These are phyloP conservation scores for Talaromyces islandicus DNA, from an alignment of 2,329 filamentous ascomycete species.

Conservation along the genomic window DNA sequence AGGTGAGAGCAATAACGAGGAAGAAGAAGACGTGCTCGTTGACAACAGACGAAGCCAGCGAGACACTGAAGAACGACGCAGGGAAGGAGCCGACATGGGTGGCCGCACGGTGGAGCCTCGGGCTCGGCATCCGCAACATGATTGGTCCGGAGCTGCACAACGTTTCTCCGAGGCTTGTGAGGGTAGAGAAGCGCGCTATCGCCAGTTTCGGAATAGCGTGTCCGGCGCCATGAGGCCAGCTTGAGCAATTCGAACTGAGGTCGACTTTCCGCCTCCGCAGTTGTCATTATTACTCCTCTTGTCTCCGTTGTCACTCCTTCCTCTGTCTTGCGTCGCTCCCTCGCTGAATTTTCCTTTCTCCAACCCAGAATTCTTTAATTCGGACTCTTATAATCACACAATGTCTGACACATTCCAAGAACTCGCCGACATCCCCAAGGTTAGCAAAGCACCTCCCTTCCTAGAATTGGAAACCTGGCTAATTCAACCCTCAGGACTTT, in stretches of 20 bases:
- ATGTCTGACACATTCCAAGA: conserved; percentile 57
- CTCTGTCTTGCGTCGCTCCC: not conserved
- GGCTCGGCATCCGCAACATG: not conserved
- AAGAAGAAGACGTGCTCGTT: not conserved
- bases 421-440: conserved; percentile 50
- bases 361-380: not conserved
- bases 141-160: conserved; percentile 17
- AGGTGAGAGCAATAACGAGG: not conserved
- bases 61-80: not conserved
- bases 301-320: not conserved
- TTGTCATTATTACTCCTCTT: too few relatives aligned
- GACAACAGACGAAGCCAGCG: not conserved
- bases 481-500: conserved; percentile 36
- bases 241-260: conserved; percentile 8
- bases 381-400: not conserved
- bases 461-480: not conserved
- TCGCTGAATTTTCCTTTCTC: not conserved
- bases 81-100: not conserved
- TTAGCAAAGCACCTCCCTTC: not conserved
- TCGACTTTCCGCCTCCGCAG: too few relatives aligned
- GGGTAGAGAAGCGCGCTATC: not conserved
- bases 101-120: not conserved
- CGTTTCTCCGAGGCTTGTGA: conserved; percentile 13
- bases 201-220: not conserved
- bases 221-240: conserved; percentile 13